Percentiles rank a stretch among this genome's conserved stretches.
Evolutionary conservation across 805 yeast species (phyloP).

Genomic region (Lachancea cidri): DNA sequence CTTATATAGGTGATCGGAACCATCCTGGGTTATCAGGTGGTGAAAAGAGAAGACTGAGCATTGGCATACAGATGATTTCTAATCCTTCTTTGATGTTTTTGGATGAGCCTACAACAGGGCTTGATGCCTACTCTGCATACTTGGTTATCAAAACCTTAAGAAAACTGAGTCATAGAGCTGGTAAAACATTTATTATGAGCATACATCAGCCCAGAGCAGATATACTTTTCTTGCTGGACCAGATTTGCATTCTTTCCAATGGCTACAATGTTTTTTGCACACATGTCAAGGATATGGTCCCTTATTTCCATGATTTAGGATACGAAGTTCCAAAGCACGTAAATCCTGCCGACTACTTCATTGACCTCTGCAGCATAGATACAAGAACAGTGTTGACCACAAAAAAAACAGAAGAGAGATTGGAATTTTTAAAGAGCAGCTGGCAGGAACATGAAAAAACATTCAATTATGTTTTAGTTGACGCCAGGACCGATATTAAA

Average conservation of each 20-base stretch:
- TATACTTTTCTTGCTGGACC: slow-evolving; percentile 63
- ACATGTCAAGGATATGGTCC: slow-evolving; percentile 39
- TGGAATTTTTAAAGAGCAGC: slow-evolving; percentile 29
- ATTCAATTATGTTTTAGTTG: neutral
- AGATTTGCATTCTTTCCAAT: slow-evolving; percentile 60
- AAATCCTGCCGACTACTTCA: slow-evolving; percentile 58
- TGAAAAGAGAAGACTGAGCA: slow-evolving; percentile 69
- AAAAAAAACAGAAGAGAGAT: slow-evolving; percentile 30
- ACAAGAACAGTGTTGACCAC: slow-evolving; percentile 38
- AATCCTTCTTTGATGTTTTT: slow-evolving; percentile 72
- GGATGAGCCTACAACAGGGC: slow-evolving; percentile 87
- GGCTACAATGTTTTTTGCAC: slow-evolving; percentile 52
- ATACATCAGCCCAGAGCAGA: slow-evolving; percentile 85
- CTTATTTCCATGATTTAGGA: slow-evolving; percentile 47
- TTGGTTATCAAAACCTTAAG: slow-evolving; percentile 57
- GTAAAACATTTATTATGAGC: slow-evolving; percentile 68
- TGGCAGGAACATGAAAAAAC: slow-evolving; percentile 35
- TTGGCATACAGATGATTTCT: slow-evolving; percentile 71
- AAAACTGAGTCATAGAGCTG: slow-evolving; percentile 47
- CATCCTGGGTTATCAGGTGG: slow-evolving; percentile 75
- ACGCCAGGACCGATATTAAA: slow-evolving; percentile 21
- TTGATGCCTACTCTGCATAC: slow-evolving; percentile 74
- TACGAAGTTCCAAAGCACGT: slow-evolving; percentile 40
- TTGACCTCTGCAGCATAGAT: slow-evolving; percentile 57
- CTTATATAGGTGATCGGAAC: slow-evolving; percentile 51